Percentiles rank a stretch among this genome's conserved stretches.
phyloP scores from a whole-genome alignment of 805 yeast genomes.

The Tanozyma kutaoensis region DNA sequence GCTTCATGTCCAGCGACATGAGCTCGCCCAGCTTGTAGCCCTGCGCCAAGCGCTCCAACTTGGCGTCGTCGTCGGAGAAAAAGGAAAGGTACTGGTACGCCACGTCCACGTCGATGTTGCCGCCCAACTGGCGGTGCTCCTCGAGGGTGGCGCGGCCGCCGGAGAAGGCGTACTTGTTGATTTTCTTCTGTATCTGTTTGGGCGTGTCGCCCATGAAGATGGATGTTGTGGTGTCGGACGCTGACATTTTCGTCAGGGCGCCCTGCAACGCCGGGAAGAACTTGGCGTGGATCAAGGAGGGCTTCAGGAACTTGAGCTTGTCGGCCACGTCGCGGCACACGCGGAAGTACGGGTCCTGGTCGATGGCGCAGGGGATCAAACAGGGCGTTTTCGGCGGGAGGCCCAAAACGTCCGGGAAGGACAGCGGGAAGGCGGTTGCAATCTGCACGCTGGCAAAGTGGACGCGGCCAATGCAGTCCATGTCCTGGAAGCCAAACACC shows the following conservation, averaged over 20 bases:
- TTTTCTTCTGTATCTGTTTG: conserved; percentile 83
- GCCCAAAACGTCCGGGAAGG: conserved; percentile 89
- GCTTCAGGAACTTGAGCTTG: conserved; percentile 81
- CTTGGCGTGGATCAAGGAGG: conserved; percentile 83
- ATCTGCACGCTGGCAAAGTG: conserved; percentile 96
- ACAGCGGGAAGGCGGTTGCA: conserved; percentile 89
- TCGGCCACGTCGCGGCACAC: conserved; percentile 96
- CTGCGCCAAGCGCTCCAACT: conserved; percentile 46
- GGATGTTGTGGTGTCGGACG: conserved; percentile 81
- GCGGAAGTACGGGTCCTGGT: conserved; percentile 97
- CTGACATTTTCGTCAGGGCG: conserved; percentile 92
- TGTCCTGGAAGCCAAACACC: conserved; percentile 90
- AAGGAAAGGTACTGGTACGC: conserved; percentile 88
- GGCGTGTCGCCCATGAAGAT: conserved; percentile 93
- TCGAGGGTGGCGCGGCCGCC: conserved; percentile 86
- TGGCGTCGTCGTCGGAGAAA: conserved; percentile 80
- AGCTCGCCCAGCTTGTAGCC: conserved; percentile 70
- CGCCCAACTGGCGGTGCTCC: conserved; percentile 84
- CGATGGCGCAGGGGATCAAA: conserved; percentile 97
- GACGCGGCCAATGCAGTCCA: conserved; percentile 86
- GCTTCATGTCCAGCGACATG: conserved; percentile 88
- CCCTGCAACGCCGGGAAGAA: conserved; percentile 99
- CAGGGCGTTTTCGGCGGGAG: conserved; percentile 85
- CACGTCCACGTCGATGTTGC: conserved; percentile 91
- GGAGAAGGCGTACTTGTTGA: conserved; percentile 91